Evolutionary conservation across 2,329 filamentous ascomycete genomes (phyloP).

Genomic region (Cladosporium austrohemisphaericum): DNA sequence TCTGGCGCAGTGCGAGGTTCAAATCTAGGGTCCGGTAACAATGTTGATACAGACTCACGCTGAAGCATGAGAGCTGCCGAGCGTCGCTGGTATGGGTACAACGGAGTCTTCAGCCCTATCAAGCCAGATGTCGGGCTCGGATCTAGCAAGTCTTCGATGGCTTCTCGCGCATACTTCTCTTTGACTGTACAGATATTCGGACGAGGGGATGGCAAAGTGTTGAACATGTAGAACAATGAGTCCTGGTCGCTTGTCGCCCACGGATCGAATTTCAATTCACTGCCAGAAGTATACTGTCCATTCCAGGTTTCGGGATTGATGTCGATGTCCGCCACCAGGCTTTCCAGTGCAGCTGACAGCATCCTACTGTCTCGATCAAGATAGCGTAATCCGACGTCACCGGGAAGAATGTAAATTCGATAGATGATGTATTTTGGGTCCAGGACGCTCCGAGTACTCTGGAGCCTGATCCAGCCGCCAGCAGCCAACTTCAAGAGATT

Average conservation of each 20-base stretch:
- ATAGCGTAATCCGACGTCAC: slow-evolving; percentile 53
- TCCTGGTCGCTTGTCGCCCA: slow-evolving; percentile 43
- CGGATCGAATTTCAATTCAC: slow-evolving; percentile 34
- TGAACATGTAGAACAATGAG: slow-evolving; percentile 69
- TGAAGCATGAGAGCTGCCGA: slow-evolving; percentile 82
- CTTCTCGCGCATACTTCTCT: slow-evolving; percentile 50
- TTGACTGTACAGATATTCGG: slow-evolving; percentile 51
- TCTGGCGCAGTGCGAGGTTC: slow-evolving; percentile 57
- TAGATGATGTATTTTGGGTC: slow-evolving; percentile 17
- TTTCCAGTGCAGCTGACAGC: slow-evolving; percentile 46
- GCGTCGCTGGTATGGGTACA: slow-evolving; percentile 76
- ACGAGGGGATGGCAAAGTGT: slow-evolving; percentile 64
- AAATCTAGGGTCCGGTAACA: slow-evolving; percentile 70
- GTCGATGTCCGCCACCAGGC: slow-evolving; percentile 54
- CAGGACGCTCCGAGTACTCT: slow-evolving; percentile 11
- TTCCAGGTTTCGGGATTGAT: slow-evolving; percentile 55
- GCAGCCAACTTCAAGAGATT: slow-evolving; percentile 19
- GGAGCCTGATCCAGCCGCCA: slow-evolving; percentile 24
- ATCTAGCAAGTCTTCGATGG: slow-evolving; percentile 55
- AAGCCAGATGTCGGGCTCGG: slow-evolving; percentile 38
- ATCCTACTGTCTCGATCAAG: slow-evolving; percentile 49
- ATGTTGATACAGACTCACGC: slow-evolving; percentile 64
- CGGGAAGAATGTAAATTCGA: slow-evolving; percentile 27
- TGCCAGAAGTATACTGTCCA: slow-evolving; percentile 35
- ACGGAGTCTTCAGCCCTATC: slow-evolving; percentile 57